Evolutionary conservation across 2,329 filamentous ascomycete species (phyloP).

Genomic region (Raffaelea ambrosiae): DNA sequence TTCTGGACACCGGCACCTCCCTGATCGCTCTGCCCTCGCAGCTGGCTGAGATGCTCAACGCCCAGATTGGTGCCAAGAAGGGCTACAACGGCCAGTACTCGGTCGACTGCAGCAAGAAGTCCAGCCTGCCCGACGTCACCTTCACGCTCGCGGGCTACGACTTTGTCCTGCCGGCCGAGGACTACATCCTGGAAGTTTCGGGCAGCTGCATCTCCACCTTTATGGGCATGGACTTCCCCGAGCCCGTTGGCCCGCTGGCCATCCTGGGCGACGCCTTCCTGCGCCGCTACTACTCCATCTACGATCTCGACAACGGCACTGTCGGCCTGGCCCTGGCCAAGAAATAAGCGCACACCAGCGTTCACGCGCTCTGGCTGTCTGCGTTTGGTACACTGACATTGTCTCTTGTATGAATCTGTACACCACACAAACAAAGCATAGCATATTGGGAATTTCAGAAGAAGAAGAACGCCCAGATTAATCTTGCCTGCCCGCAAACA

Average conservation of each 20-base stretch:
- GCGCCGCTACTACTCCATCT: slow-evolving; percentile 89
- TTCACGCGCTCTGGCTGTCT: background rate
- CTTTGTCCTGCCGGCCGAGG: slow-evolving; percentile 79
- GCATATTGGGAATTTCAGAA: too few relatives aligned
- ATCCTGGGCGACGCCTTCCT: slow-evolving; percentile 87
- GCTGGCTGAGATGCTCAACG: slow-evolving; percentile 92
- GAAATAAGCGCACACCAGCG: slow-evolving; percentile 23
- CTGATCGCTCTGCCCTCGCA: slow-evolving; percentile 89
- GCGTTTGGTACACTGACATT: background rate
- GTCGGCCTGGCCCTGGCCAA: slow-evolving; percentile 87
- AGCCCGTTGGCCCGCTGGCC: slow-evolving; percentile 80
- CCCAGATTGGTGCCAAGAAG: slow-evolving; percentile 97
- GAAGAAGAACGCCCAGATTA: too few relatives aligned
- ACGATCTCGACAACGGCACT: slow-evolving; percentile 81
- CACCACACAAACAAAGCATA: too few relatives aligned
- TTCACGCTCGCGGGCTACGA: slow-evolving; percentile 87
- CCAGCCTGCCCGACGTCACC: slow-evolving; percentile 78
- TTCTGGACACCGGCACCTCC: slow-evolving; percentile 96
- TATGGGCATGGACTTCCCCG: slow-evolving; percentile 91
- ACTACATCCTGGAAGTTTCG: slow-evolving; percentile 94
- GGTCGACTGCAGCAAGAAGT: slow-evolving; percentile 78
- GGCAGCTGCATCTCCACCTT: slow-evolving; percentile 96
- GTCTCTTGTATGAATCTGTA: background rate
- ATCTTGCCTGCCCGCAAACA: too few relatives aligned
- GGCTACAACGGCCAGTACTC: slow-evolving; percentile 94